These are phyloP conservation scores for Corylus americana DNA, from an alignment of 306 rosid genomes.

Conservation along the genomic window DNA sequence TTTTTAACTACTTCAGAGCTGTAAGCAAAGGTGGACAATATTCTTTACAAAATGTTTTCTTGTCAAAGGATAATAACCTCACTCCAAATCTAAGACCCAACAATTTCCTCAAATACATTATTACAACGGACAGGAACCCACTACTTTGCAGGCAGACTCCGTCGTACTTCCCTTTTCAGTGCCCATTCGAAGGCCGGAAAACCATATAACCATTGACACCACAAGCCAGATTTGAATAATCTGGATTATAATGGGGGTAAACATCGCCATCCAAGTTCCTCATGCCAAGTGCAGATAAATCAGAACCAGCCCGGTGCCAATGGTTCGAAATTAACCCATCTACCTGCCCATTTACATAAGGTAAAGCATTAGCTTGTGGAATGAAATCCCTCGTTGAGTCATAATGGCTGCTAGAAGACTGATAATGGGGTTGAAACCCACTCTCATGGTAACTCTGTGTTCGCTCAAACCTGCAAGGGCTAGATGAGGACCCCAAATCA, in stretches of 20 bases:
- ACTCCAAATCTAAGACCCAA: conserved; percentile 72
- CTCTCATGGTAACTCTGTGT: conserved; percentile 77
- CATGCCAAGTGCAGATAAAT: conserved; percentile 57
- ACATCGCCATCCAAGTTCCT: conserved; percentile 54
- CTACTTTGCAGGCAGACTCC: conserved; percentile 34
- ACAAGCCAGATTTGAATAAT: conserved; percentile 64
- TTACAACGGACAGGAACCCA: conserved; percentile 53
- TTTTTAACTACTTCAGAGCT: conserved; percentile 34
- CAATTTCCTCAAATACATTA: conserved; percentile 64
- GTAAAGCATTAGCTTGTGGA: conserved; percentile 45
- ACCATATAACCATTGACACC: conserved; percentile 73
- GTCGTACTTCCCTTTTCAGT: conserved; percentile 45
- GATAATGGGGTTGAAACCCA: conserved; percentile 58
- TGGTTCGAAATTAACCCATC: conserved; percentile 74
- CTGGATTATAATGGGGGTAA: conserved; percentile 61
- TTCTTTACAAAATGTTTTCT: conserved; percentile 79
- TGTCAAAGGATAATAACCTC: conserved; percentile 74
- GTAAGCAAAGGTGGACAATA: conserved; percentile 53
- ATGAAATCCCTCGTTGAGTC: conserved; percentile 59
- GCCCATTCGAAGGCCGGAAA: conserved; percentile 85
- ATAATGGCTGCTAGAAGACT: conserved; percentile 47
- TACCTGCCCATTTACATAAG: conserved; percentile 26
- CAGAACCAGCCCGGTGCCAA: conserved; percentile 69
- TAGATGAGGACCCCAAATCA: conserved; percentile 64
- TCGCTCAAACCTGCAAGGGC: conserved; percentile 83